These are phyloP conservation scores for Globisporangium acanthophoron DNA, from an alignment of 352 stramenopile species.

Conservation along the genomic window DNA sequence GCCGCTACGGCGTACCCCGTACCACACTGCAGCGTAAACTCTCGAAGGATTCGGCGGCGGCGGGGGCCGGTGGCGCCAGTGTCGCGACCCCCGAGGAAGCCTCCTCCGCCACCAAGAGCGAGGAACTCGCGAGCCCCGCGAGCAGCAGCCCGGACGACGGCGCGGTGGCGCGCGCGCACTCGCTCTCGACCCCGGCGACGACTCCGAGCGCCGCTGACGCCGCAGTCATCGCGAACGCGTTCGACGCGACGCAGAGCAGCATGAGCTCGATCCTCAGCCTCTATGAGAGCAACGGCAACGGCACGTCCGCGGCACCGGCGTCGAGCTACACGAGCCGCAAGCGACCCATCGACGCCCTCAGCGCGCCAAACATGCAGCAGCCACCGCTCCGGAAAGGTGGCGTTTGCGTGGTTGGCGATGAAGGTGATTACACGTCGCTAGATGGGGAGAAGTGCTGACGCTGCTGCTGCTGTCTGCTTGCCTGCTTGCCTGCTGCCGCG, in stretches of 20 bases:
- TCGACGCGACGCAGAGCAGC: slow-evolving; percentile 12
- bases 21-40: slow-evolving; percentile 78
- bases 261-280: slow-evolving; percentile 12
- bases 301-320: slow-evolving; percentile 2
- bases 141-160: neutral
- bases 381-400: slow-evolving; percentile 22
- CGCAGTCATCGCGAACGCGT: neutral
- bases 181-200: neutral
- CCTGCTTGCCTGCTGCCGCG: neutral
- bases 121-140: neutral
- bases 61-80: neutral
- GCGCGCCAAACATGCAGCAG: slow-evolving; percentile 5
- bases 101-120: too few species aligned
- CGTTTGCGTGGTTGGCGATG: neutral
- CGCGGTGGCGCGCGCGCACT: neutral
- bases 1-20: slow-evolving; percentile 58
- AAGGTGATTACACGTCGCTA: too few species aligned
- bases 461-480: neutral
- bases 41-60: slow-evolving; percentile 13
- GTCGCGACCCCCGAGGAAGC: slow-evolving; percentile 4
- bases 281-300: slow-evolving; percentile 15
- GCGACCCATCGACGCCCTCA: slow-evolving; percentile 37
- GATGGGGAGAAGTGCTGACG: neutral
- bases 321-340: slow-evolving; percentile 23
- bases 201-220: neutral